These are phyloP conservation scores for Tuber magnatum DNA, from an alignment of 495 filamentous ascomycete genomes.

Conservation along the genomic window DNA sequence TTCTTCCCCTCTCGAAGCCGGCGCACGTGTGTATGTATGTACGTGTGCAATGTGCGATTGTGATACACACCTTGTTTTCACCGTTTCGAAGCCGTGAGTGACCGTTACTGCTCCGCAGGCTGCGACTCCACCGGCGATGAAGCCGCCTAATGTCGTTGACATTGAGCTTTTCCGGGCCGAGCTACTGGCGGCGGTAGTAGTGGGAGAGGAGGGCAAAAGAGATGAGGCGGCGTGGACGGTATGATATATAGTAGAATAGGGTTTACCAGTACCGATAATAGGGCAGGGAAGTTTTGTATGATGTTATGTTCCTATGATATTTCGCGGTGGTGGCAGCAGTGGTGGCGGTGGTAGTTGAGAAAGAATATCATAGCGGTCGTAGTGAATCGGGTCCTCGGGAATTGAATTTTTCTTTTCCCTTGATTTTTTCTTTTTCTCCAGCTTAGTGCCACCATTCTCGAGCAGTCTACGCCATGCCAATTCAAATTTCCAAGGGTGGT, in stretches of 20 bases:
- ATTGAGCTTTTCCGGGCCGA: conserved; percentile 8
- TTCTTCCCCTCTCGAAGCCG: background rate
- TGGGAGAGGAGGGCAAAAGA: background rate
- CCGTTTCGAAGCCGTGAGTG: conserved; percentile 96
- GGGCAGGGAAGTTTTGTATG: background rate
- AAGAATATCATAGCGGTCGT: background rate
- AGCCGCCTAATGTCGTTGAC: conserved; percentile 48
- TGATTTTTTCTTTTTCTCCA: background rate
- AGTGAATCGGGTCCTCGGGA: background rate
- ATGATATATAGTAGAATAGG: background rate
- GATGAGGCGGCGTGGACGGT: background rate
- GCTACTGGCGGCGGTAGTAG: background rate
- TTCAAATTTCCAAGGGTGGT: background rate
- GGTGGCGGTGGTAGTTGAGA: background rate
- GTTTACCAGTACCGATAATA: background rate
- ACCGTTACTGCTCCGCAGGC: conserved; percentile 96
- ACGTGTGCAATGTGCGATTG: background rate
- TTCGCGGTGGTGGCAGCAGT: background rate
- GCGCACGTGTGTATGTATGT: background rate
- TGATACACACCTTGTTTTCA: conserved; percentile 80
- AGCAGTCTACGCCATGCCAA: background rate
- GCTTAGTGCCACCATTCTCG: background rate
- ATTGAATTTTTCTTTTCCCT: background rate
- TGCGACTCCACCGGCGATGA: conserved; percentile 91
- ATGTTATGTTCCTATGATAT: background rate